Conservation (phyloP, 805 yeast species). For the Saccharomycopsis fermentans region DNA sequence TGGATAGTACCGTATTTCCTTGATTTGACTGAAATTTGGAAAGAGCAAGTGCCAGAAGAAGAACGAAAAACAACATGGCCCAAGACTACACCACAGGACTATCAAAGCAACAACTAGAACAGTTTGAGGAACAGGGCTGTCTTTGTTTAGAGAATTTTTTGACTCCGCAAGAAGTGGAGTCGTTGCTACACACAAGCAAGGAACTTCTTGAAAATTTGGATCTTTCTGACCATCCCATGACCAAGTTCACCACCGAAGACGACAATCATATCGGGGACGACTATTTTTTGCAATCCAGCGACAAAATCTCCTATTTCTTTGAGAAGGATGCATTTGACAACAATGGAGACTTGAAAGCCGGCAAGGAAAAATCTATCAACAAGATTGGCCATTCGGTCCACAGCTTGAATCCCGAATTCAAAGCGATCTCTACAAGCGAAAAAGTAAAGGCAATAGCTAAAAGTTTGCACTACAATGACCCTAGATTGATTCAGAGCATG, state of each 20-base stretch:
- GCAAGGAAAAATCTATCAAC: slow-evolving; percentile 51
- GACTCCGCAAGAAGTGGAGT: slow-evolving; percentile 29
- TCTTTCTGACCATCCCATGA: slow-evolving; percentile 49
- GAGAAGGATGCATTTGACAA: slow-evolving; percentile 59
- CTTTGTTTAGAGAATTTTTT: slow-evolving; percentile 50
- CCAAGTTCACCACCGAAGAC: slow-evolving; percentile 55
- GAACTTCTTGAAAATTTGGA: slow-evolving; percentile 40
- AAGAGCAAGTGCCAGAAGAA: not conserved
- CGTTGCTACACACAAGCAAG: slow-evolving; percentile 35
- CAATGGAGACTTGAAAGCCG: slow-evolving; percentile 35
- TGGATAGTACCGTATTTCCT: no score
- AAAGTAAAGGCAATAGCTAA: slow-evolving; percentile 42
- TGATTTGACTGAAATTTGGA: no score
- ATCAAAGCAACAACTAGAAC: slow-evolving; percentile 31
- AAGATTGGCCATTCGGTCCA: slow-evolving; percentile 78
- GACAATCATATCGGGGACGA: slow-evolving; percentile 62
- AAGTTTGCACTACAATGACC: slow-evolving; percentile 46
- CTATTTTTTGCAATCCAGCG: slow-evolving; percentile 59
- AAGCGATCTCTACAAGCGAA: slow-evolving; percentile 38
- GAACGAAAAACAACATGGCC: not conserved
- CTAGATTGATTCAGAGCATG: slow-evolving; percentile 71
- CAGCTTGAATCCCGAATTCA: slow-evolving; percentile 40
- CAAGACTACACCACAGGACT: slow-evolving; percentile 1
- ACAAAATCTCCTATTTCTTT: slow-evolving; percentile 58
- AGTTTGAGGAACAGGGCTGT: slow-evolving; percentile 49